Conservation (phyloP, 106 monocot species). For the Dendrobium huoshanense region DNA sequence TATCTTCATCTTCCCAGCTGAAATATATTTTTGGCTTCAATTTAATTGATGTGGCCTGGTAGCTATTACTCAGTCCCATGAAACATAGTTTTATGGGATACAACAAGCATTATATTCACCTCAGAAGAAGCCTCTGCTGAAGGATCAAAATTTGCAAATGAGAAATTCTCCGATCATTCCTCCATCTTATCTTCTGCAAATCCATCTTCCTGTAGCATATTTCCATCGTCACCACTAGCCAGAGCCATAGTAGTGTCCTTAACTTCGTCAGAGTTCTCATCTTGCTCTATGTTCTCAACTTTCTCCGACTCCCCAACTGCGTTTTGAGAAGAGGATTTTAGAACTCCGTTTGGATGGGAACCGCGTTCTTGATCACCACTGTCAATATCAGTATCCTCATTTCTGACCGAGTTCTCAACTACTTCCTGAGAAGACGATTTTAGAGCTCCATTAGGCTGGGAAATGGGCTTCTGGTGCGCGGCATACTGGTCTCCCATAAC, state of each 20-base stretch:
- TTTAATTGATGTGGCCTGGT: too few relatives aligned
- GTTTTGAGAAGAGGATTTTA: conserved; percentile 2
- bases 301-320: background rate
- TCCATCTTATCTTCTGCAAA: background rate
- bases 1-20: too few relatives aligned
- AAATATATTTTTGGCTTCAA: too few relatives aligned
- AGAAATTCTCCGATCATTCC: background rate
- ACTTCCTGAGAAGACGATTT: background rate
- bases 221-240: conserved; percentile 10
- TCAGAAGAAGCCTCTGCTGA: too few relatives aligned
- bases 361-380: conserved; percentile 7
- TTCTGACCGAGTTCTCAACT: too few relatives aligned
- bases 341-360: conserved; percentile 15
- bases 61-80: too few relatives aligned
- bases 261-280: too few relatives aligned
- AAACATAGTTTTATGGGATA: too few relatives aligned
- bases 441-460: conserved; percentile 16
- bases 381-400: too few relatives aligned
- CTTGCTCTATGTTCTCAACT: too few relatives aligned
- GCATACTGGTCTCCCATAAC: conserved; percentile 33
- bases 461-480: conserved; percentile 12
- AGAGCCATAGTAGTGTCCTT: background rate
- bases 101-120: too few relatives aligned
- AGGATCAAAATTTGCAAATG: too few relatives aligned
- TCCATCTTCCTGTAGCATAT: conserved; percentile 13